phyloP scores from a whole-genome alignment of 257 asterid species.

The Oldenlandia corymbosa region DNA sequence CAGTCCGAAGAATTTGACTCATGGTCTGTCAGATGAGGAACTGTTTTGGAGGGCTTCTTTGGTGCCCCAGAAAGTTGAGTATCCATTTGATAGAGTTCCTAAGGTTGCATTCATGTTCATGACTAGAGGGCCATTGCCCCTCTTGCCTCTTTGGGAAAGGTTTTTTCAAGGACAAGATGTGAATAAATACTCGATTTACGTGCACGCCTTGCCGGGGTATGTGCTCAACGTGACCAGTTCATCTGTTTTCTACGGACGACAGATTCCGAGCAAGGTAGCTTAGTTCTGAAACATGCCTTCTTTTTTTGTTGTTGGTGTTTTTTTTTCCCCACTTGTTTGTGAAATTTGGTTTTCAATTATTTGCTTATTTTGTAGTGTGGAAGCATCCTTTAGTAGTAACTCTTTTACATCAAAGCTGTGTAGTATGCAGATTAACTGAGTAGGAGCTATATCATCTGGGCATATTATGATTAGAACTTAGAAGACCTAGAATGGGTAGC shows the following conservation, averaged over 20 bases:
- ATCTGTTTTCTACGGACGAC: slow-evolving; percentile 71
- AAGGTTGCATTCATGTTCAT: slow-evolving; percentile 90
- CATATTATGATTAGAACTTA: neutral
- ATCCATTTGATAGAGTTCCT: slow-evolving; percentile 69
- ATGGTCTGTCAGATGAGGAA: slow-evolving; percentile 72
- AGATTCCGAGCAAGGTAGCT: slow-evolving; percentile 83
- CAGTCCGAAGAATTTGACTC: slow-evolving; percentile 46
- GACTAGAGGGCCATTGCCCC: slow-evolving; percentile 82
- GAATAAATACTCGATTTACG: slow-evolving; percentile 61
- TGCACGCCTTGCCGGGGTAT: slow-evolving; percentile 68
- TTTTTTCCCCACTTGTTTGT: slow-evolving; percentile 5
- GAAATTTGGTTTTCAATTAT: neutral
- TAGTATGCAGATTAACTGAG: neutral
- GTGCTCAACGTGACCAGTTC: slow-evolving; percentile 52
- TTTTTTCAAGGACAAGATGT: slow-evolving; percentile 65
- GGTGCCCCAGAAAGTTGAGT: slow-evolving; percentile 71
- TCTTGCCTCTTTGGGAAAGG: slow-evolving; percentile 91
- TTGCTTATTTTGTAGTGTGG: neutral
- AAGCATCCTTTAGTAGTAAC: neutral
- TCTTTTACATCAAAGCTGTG: neutral
- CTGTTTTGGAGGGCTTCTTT: slow-evolving; percentile 93
- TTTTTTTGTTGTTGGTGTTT: slow-evolving; percentile 8
- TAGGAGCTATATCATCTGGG: neutral
- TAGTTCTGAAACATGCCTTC: slow-evolving; percentile 15
- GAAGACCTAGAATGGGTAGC: neutral